Percentiles rank a stretch among this genome's conserved stretches.
Evolutionary conservation across 345 rosid genomes (phyloP).

Genomic region (Pistacia atlantica): DNA sequence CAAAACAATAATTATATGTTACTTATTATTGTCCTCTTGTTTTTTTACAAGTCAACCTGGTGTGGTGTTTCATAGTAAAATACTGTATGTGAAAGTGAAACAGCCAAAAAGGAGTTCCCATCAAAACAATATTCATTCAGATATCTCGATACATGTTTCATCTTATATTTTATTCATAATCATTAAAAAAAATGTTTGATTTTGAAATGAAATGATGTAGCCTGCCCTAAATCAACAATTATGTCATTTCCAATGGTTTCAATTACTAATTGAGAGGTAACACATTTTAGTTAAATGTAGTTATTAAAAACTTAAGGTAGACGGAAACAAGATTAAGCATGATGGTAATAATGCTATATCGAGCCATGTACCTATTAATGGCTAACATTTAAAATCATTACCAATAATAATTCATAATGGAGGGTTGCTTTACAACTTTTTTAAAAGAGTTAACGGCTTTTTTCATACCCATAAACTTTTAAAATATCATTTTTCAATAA

Average conservation of each 20-base stretch:
- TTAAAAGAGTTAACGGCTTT: too few species aligned
- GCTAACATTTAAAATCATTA: constrained; percentile 11
- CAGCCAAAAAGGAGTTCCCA: background rate
- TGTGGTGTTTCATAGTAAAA: background rate
- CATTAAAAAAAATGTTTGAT: background rate
- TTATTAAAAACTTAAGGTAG: constrained; percentile 8
- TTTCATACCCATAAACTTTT: too few species aligned
- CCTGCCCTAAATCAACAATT: background rate
- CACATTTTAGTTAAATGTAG: background rate
- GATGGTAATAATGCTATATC: constrained; percentile 2
- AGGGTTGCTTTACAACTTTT: background rate
- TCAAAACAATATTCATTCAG: background rate
- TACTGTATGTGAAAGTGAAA: background rate
- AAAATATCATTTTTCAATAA: too few species aligned
- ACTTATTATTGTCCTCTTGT: too few species aligned
- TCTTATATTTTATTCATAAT: background rate
- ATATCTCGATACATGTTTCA: background rate
- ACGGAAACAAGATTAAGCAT: constrained; percentile 20
- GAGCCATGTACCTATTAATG: background rate
- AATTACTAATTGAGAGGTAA: too few species aligned
- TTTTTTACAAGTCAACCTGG: too few species aligned
- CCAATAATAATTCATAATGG: background rate
- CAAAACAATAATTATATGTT: too few species aligned
- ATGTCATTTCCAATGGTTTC: background rate
- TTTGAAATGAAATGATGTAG: background rate